Evolutionary conservation across 257 asterid genomes (phyloP).

Genomic region (Ilex asprella): DNA sequence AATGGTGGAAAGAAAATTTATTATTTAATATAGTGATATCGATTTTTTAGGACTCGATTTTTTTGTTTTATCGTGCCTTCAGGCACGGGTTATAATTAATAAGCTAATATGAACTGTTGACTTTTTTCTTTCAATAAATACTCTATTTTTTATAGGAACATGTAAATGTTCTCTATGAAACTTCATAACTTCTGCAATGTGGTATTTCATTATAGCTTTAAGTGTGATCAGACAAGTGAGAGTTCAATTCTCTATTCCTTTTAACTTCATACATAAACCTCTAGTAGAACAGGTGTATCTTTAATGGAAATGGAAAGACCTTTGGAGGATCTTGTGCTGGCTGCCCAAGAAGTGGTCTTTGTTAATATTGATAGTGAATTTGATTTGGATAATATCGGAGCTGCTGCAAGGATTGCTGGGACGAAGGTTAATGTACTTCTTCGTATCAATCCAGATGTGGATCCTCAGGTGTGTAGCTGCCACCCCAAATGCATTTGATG

Average conservation of each 20-base stretch:
- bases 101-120: neutral
- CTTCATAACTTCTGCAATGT: neutral
- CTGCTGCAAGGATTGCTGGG: conserved; percentile 74
- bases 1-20: no score
- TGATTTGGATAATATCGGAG: conserved; percentile 82
- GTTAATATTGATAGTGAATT: conserved; percentile 90
- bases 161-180: neutral
- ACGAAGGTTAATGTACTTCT: conserved; percentile 77
- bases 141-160: no score
- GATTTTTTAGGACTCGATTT: no score
- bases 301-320: conserved; percentile 91
- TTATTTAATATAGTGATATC: no score
- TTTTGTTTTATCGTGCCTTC: no score
- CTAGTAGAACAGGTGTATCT: conserved; percentile 58
- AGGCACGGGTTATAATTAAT: no score
- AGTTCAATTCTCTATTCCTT: neutral
- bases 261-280: neutral
- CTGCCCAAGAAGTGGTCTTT: conserved; percentile 83
- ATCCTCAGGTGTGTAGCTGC: conserved; percentile 70
- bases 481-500: neutral
- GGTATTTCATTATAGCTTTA: conserved; percentile 1
- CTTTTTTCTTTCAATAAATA: neutral
- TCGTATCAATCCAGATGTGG: conserved; percentile 94
- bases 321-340: conserved; percentile 81
- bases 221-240: neutral